Base-by-base conservation (phyloP, 441 rosid species). In the Pelargonium citronellum region DNA sequence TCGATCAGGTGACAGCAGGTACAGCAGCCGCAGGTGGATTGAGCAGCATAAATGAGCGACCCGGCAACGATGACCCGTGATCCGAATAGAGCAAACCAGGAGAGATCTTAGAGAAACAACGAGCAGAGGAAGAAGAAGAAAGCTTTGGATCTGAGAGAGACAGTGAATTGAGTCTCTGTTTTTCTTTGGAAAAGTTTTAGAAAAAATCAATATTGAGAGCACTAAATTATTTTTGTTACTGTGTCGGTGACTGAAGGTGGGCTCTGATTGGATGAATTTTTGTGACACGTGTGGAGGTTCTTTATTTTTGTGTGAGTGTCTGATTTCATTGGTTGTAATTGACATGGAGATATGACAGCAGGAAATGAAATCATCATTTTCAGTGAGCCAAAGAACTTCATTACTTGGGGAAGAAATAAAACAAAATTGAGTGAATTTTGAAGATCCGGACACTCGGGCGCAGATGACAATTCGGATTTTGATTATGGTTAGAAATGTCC, bases 141-240 rank as follows among this genome's bases (percentile, higher is more conserved):
- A 77, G 83, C 81, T 81, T 85, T 83, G 86, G 91, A 87, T 83
- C 86, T 80, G 79, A 73, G 41, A 15, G 60, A 15, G 43, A 69
- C 47, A 15, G 20, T 16, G 58, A 15, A 15, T 20, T 15, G 61
- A 55, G 61, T 55, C 19, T 55, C 61, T 53, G 20, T 53, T 55
- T 55, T 55, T 7, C 19, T 16, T 55, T 55, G 20, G 7, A 55
- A 15, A 53, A 53, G 3, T 53, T 17, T n/a, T n/a, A n/a, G n/a
- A 53, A 53, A 16, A 53, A 55, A 7, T 16, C 61, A 55, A 55
- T 55, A 55, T 55, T 16, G 61, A 55, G 22, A 55, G 1, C 60
- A 53, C 22, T 6, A 15, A 16, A 16, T 55, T 55, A 7, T 7
- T 55, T 55, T 7, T 16, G 61, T 17, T 55, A 55, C 61, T 17